Conservation (phyloP, 177 flowering plant genomes). For the Tripterygium wilfordii region DNA sequence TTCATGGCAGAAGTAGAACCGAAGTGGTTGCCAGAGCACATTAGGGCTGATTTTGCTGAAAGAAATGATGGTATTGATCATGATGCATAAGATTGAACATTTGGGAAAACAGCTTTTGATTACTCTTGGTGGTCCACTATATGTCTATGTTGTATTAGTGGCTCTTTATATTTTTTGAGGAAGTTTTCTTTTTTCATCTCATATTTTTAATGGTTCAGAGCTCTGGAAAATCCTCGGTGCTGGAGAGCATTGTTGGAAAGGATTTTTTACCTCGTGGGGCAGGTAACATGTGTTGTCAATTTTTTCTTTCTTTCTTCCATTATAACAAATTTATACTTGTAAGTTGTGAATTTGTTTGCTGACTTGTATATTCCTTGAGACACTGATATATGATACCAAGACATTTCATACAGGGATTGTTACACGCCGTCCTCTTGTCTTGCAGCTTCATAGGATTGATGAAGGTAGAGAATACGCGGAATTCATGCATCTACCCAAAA, state of each 20-base stretch:
- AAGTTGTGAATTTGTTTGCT: not conserved
- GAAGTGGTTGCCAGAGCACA: too few relatives aligned
- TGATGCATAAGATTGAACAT: too few relatives aligned
- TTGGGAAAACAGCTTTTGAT: too few relatives aligned
- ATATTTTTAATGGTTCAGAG: constrained; percentile 26
- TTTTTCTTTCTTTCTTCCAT: not conserved
- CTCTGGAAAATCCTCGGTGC: constrained; percentile 71
- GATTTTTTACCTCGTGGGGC: constrained; percentile 78
- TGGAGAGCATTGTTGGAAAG: constrained; percentile 72
- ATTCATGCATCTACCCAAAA: constrained; percentile 63
- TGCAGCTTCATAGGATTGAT: constrained; percentile 64
- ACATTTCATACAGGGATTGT: constrained; percentile 48
- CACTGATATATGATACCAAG: constrained; percentile 5
- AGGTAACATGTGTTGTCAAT: constrained; percentile 27
- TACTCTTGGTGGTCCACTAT: too few relatives aligned
- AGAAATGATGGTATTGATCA: too few relatives aligned
- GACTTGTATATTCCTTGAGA: not conserved
- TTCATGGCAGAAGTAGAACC: too few relatives aligned
- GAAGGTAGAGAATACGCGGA: constrained; percentile 72
- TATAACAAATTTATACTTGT: not conserved
- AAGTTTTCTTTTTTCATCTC: too few relatives aligned
- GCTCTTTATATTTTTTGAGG: too few relatives aligned
- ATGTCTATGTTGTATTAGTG: too few relatives aligned
- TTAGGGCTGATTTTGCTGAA: too few relatives aligned
- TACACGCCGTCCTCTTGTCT: constrained; percentile 70